A percentile compares a stretch with the other conserved stretches of the same genome.
Evolutionary conservation across 2,329 filamentous ascomycete species (phyloP).

Genomic region (Pseudogymnoascus sp.): DNA sequence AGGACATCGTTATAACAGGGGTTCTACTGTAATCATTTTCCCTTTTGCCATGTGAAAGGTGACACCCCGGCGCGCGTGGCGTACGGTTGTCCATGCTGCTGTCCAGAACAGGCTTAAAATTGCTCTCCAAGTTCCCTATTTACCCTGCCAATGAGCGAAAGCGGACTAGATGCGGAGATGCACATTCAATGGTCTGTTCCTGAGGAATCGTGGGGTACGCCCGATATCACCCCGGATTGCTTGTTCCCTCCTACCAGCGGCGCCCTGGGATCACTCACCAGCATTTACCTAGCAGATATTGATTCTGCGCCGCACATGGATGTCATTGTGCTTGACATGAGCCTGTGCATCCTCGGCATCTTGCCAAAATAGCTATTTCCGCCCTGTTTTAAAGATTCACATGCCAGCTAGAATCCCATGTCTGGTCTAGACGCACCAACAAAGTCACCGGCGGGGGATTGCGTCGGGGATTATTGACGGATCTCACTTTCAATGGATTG

Average conservation of each 20-base stretch:
- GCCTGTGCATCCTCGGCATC: background rate
- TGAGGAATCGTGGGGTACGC: background rate
- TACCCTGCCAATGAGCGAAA: background rate
- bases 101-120: background rate
- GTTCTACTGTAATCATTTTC: slow-evolving; percentile 3
- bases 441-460: background rate
- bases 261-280: background rate
- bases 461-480: background rate
- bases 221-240: background rate
- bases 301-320: background rate
- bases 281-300: background rate
- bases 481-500: background rate
- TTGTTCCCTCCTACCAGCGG: background rate
- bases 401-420: background rate
- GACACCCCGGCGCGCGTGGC: background rate
- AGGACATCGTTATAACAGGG: too few species aligned
- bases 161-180: slow-evolving; percentile 3
- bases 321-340: background rate
- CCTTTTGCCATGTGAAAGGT: slow-evolving; percentile 6
- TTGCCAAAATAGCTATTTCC: slow-evolving; percentile 5
- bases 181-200: slow-evolving; percentile 9
- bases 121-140: background rate
- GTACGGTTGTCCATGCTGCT: slow-evolving; percentile 1
- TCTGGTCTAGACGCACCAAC: background rate
- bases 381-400: background rate